These are phyloP conservation scores for Krasilnikovozyma curviuscula DNA, from an alignment of 768 basidiomycete genomes.

Conservation along the genomic window DNA sequence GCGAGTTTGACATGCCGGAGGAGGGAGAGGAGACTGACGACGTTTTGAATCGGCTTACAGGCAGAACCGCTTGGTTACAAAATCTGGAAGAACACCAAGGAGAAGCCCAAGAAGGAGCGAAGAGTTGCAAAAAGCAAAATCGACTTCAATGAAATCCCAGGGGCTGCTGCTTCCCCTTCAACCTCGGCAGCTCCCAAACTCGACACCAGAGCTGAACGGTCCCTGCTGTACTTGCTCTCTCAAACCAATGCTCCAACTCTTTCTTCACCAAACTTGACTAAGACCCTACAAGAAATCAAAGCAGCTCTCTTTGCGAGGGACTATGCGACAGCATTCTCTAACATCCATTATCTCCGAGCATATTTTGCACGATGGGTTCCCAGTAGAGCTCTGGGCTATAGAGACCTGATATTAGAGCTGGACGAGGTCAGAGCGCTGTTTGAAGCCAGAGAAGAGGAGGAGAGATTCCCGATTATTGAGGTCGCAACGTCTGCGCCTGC, in stretches of 20 bases:
- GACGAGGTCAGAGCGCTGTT: background rate
- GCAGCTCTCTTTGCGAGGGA: constrained; percentile 8
- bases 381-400: constrained; percentile 5
- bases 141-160: background rate
- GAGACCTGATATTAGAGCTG: constrained; percentile 7
- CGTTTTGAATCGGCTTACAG: background rate
- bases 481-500: background rate
- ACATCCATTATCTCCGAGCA: constrained; percentile 5
- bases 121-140: background rate
- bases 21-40: no score
- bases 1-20: no score
- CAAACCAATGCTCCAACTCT: constrained; percentile 1
- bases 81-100: background rate
- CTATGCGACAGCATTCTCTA: constrained; percentile 8
- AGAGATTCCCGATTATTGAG: background rate
- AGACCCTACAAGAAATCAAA: constrained; percentile 10
- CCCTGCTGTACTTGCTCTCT: constrained; percentile 5
- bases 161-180: background rate
- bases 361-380: constrained; percentile 12
- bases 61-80: background rate
- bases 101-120: background rate
- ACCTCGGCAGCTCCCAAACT: no score
- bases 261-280: background rate
- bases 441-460: background rate
- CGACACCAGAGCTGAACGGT: background rate